Evolutionary conservation across 768 basidiomycete genomes (phyloP).

Genomic region (Kwoniella mangroviensis): DNA sequence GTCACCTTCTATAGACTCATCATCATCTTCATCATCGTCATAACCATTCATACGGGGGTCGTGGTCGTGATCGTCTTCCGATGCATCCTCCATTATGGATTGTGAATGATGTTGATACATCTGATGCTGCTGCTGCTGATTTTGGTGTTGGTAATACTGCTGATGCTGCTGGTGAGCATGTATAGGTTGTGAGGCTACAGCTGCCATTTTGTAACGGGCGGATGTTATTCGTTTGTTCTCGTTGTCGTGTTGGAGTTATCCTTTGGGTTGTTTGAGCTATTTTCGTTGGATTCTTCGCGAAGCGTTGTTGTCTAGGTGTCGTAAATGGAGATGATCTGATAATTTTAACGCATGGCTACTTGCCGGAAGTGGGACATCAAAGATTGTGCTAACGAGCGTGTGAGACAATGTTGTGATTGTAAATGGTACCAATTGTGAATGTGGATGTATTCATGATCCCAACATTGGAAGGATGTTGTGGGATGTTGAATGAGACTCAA

Average conservation of each 20-base stretch:
- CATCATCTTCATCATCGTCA: conserved; percentile 47
- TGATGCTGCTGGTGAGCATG: conserved; percentile 11
- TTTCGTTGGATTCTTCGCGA: background rate
- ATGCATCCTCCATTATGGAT: conserved; percentile 83
- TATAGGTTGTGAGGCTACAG: conserved; percentile 24
- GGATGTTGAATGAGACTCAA: background rate
- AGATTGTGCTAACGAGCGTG: background rate
- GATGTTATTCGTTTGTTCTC: conserved; percentile 2
- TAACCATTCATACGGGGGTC: conserved; percentile 60
- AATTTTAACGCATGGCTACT: background rate
- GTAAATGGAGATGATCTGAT: too few relatives aligned
- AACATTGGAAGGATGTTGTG: background rate
- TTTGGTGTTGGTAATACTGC: conserved; percentile 12
- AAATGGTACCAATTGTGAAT: too few relatives aligned
- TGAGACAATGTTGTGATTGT: background rate
- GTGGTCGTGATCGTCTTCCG: conserved; percentile 63
- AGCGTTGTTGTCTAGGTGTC: conserved; percentile 1
- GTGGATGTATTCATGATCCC: background rate
- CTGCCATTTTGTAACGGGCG: conserved; percentile 15
- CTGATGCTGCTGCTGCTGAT: conserved; percentile 17
- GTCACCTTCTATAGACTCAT: conserved; percentile 68
- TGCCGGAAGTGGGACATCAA: background rate
- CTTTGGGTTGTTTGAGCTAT: background rate
- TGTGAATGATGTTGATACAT: conserved; percentile 57
- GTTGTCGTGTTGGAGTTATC: background rate